These are phyloP conservation scores for Lolium perenne DNA, from an alignment of 176 grass and related monocot species.

Conservation along the genomic window DNA sequence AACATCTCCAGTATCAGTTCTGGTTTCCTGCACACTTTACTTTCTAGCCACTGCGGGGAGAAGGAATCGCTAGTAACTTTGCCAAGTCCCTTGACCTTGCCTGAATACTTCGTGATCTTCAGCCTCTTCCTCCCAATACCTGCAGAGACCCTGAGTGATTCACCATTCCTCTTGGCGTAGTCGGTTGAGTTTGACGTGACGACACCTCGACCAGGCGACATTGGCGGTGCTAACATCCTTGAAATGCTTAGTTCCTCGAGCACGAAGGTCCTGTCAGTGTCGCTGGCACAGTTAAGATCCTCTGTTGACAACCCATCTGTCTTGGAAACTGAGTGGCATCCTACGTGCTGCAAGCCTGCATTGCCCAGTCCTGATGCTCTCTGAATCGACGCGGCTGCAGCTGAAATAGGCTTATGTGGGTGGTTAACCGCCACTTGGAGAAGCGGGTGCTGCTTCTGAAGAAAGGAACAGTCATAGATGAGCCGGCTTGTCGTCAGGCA, in stretches of 20 bases:
- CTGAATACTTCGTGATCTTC: constrained; percentile 51
- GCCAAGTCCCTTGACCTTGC: constrained; percentile 30
- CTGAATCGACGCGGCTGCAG: constrained; percentile 29
- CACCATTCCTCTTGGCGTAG: background rate
- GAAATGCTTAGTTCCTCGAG: constrained; percentile 25
- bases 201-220: background rate
- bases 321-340: constrained; percentile 8
- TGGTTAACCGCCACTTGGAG: constrained; percentile 56
- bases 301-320: constrained; percentile 36
- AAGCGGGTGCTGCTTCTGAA: constrained; percentile 44
- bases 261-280: background rate
- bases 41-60: background rate
- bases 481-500: constrained; percentile 54
- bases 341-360: background rate
- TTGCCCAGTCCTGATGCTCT: constrained; percentile 30
- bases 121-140: constrained; percentile 55
- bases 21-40: constrained; percentile 41
- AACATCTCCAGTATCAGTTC: constrained; percentile 75
- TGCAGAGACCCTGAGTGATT: constrained; percentile 38
- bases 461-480: constrained; percentile 45
- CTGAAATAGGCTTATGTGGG: constrained; percentile 56
- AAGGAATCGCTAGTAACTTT: background rate
- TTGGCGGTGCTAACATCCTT: background rate
- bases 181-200: background rate
- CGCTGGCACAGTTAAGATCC: background rate